Conservation (phyloP, 345 rosid species). For the Boechera retrofracta region DNA sequence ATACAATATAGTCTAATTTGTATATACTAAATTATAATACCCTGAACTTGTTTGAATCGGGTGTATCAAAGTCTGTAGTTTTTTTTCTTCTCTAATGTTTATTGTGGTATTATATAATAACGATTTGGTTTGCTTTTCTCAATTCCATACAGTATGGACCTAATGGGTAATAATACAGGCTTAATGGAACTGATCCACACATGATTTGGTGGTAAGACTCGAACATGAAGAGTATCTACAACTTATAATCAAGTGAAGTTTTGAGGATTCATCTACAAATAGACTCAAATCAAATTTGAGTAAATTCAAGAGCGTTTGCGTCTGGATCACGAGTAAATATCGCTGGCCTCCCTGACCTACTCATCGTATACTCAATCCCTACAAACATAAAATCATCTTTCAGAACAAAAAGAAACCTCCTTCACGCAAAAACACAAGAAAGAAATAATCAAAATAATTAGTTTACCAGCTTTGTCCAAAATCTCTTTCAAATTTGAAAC, state of each 20-base stretch:
- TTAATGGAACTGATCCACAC: background rate
- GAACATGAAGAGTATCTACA: slow-evolving; percentile 23
- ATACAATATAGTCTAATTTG: slow-evolving; percentile 23
- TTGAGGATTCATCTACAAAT: background rate
- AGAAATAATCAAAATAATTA: slow-evolving; percentile 19
- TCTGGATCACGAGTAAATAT: slow-evolving; percentile 92
- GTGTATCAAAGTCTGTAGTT: slow-evolving; percentile 17
- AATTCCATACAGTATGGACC: background rate
- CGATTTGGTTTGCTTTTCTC: background rate
- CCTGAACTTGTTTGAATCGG: slow-evolving; percentile 40
- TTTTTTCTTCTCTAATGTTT: background rate
- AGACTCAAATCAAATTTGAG: slow-evolving; percentile 63
- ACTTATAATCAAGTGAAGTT: slow-evolving; percentile 6
- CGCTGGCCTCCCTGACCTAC: slow-evolving; percentile 91
- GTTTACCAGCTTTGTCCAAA: slow-evolving; percentile 79
- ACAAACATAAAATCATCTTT: slow-evolving; percentile 13
- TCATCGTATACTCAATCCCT: slow-evolving; percentile 82
- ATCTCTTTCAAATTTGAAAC: slow-evolving; percentile 74
- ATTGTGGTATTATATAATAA: background rate
- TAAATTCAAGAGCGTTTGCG: slow-evolving; percentile 90
- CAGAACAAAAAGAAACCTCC: background rate
- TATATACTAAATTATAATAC: slow-evolving; percentile 32
- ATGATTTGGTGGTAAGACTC: slow-evolving; percentile 1
- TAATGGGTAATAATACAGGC: background rate
- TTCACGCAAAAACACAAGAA: background rate